phyloP scores from a whole-genome alignment of 306 rosid species.

The Glycine soja region DNA sequence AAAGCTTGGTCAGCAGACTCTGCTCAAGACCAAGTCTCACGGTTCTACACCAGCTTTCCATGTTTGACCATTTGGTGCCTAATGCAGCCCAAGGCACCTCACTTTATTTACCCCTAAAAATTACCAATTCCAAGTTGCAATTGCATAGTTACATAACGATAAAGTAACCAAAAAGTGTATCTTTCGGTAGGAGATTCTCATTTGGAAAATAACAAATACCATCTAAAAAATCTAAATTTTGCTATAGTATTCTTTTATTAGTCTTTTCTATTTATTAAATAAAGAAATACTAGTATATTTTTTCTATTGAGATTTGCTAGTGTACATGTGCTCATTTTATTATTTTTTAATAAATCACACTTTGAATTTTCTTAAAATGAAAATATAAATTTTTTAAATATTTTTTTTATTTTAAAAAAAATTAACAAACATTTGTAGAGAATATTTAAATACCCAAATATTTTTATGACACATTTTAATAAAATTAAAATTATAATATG shows the following conservation, averaged over 20 bases:
- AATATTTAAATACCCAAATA: not conserved
- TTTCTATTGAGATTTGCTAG: not conserved
- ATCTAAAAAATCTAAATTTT: not conserved
- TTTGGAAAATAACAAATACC: not conserved
- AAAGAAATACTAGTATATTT: not conserved
- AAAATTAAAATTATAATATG: not conserved
- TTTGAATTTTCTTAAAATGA: not conserved
- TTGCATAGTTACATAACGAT: not conserved
- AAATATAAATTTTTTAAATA: not conserved
- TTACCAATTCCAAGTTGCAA: too few species aligned
- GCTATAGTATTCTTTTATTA: not conserved
- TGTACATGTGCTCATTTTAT: not conserved
- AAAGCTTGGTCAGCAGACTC: not conserved
- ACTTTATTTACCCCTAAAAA: not conserved
- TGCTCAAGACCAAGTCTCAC: not conserved
- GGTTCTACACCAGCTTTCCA: too few species aligned
- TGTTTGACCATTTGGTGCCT: not conserved
- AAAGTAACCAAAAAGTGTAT: slow-evolving; percentile 12
- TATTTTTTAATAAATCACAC: not conserved
- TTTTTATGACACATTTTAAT: not conserved
- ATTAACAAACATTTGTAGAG: too few species aligned
- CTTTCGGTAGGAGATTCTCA: not conserved
- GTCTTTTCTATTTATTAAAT: not conserved
- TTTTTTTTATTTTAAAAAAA: not conserved
- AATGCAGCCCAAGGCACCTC: not conserved